Base-by-base conservation (phyloP, 805 yeast genomes). In the Kluyveromyces dobzhanskii region DNA sequence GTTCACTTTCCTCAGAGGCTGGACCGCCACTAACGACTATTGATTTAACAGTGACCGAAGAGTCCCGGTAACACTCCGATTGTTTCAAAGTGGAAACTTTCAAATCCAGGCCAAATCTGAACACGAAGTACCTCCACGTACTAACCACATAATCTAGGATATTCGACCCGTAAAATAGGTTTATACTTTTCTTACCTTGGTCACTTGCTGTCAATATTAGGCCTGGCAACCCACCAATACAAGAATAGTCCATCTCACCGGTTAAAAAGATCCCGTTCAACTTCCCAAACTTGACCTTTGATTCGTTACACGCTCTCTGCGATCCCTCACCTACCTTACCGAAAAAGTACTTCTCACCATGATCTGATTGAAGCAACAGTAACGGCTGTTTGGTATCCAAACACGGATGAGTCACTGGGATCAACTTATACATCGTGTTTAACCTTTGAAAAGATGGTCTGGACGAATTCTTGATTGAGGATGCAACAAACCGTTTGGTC, bases 161-260 rank as follows among this genome's bases (percentile, higher is more conserved):
- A 2, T 64, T 54, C 32, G 61, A 65, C n/a, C 79, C 74, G 35
- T 76, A 73, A 49, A 62, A 70, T 0, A 85, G 62, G n/a, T 69
- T 69, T 28, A 84, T 55, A 5, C 67, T 67, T 35, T 72, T 70
- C 44, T 71, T 68, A 2, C 86, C 87, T 49, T 85, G 83, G 49
- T 86, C 96, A 41, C 85, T 78, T 11, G 83, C 67, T 0, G 97
- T 85, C 37, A 90, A 63, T 35, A 90, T 74, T 50, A 85, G 63
- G 0, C 98, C 98, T 0, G 97, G 97, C 5, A 90, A 59, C 0
- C 98, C 98, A n/a, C 94, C 85, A 2, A 86, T 63, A n/a, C 80
- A 70, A 4, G 71, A 57, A 96, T 96, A 90, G 39, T 71, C 60
- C 9, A 84, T 44, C n/a, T 65, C 65, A 3, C 98, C 98, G 0